These are phyloP conservation scores for Bombardia bombarda DNA, from an alignment of 495 filamentous ascomycete species.

Conservation along the genomic window DNA sequence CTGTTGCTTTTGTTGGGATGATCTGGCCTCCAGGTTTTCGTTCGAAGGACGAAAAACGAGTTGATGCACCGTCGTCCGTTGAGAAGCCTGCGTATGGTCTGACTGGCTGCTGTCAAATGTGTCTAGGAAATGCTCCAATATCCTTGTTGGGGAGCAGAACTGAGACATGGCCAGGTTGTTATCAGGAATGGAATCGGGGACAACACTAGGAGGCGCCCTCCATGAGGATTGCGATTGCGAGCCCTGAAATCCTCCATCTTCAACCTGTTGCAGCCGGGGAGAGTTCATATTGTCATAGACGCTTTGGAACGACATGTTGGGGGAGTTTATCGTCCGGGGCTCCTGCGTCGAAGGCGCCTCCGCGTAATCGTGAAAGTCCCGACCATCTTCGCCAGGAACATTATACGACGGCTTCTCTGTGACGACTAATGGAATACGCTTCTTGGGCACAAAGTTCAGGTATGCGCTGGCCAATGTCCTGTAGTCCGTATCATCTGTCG, in stretches of 20 bases:
- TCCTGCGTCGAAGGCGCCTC: no score
- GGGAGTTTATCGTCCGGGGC: no score
- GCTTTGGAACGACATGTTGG: constrained; percentile 36
- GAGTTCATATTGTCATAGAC: constrained; percentile 37
- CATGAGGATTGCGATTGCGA: constrained; percentile 23
- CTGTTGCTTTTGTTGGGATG: no score
- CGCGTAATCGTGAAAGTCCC: no score
- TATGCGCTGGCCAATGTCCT: constrained; percentile 54
- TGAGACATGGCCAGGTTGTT: constrained; percentile 17
- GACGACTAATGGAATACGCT: no score
- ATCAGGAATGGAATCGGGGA: constrained; percentile 33
- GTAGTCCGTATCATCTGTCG: constrained; percentile 55
- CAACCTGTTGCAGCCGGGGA: constrained; percentile 18
- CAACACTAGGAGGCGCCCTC: constrained; percentile 28
- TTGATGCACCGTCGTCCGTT: neutral
- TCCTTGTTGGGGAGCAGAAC: constrained; percentile 32
- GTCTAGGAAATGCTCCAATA: constrained; percentile 34
- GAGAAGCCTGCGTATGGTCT: constrained; percentile 1
- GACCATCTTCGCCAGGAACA: no score
- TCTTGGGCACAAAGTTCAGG: constrained; percentile 45
- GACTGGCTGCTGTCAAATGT: constrained; percentile 20
- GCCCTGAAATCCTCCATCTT: neutral
- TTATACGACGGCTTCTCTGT: no score
- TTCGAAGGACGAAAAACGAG: neutral
- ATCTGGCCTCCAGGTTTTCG: neutral